Evolutionary conservation across 2,329 filamentous ascomycete genomes (phyloP).

Genomic region (Fusarium acutatum): DNA sequence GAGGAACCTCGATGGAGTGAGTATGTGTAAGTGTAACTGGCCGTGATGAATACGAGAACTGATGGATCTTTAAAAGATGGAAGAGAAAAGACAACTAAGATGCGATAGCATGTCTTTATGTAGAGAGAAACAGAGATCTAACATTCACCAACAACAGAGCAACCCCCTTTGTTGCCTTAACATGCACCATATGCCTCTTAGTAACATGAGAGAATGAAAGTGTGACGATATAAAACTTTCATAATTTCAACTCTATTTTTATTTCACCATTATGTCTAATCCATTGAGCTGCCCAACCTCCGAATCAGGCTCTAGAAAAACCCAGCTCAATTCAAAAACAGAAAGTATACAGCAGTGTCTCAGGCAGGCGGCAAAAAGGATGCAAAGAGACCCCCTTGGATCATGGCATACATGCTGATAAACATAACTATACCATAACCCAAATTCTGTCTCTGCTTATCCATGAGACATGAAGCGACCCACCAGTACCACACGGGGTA

Average conservation of each 20-base stretch:
- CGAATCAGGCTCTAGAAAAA: not conserved
- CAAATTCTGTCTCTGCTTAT: constrained; percentile 44
- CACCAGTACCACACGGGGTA: constrained; percentile 92
- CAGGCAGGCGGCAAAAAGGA: constrained; percentile 91
- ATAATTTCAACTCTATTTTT: not conserved
- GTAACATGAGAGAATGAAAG: not conserved
- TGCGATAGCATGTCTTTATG: not conserved
- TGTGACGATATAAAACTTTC: not conserved
- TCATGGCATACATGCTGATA: constrained; percentile 81
- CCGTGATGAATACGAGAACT: not conserved
- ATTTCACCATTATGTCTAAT: not conserved
- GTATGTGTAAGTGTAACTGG: not conserved
- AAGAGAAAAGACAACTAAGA: not conserved
- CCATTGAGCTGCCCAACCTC: not conserved
- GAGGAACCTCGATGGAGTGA: not conserved
- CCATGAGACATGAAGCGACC: constrained; percentile 63
- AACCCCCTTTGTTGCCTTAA: not conserved
- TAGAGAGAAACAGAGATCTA: not conserved
- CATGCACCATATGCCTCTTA: not conserved
- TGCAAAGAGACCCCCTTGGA: constrained; percentile 86
- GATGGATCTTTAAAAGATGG: no score
- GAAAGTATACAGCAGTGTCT: not conserved
- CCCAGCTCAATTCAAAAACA: not conserved
- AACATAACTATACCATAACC: constrained; percentile 63
- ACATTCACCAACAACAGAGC: not conserved